These are phyloP conservation scores for Candida golubevii DNA, from an alignment of 805 yeast species.

Conservation along the genomic window DNA sequence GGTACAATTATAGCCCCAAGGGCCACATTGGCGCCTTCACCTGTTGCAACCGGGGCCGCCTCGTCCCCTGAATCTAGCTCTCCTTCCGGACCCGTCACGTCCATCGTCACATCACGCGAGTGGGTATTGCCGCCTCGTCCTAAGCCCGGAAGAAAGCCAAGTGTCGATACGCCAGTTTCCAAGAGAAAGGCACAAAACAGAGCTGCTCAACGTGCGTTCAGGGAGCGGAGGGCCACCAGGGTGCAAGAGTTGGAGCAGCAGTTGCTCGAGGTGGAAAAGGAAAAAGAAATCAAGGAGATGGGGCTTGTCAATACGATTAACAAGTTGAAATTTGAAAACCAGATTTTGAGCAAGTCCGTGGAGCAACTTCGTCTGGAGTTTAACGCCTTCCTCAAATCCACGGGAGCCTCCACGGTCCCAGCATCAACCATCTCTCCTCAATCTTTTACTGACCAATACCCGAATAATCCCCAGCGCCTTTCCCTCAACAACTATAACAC, in stretches of 20 bases:
- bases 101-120: slow-evolving; percentile 53
- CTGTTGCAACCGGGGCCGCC: slow-evolving; percentile 13
- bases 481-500: not conserved
- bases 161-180: slow-evolving; percentile 75
- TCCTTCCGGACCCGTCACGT: slow-evolving; percentile 27
- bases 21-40: slow-evolving; percentile 15
- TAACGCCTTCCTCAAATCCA: slow-evolving; percentile 12
- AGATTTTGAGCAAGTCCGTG: slow-evolving; percentile 35
- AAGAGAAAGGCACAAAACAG: slow-evolving; percentile 88
- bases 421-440: slow-evolving; percentile 7
- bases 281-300: slow-evolving; percentile 56
- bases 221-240: slow-evolving; percentile 81
- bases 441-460: not conserved
- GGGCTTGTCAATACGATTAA: slow-evolving; percentile 49
- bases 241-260: slow-evolving; percentile 74
- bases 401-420: not conserved
- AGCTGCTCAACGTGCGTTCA: slow-evolving; percentile 90
- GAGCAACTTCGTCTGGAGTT: slow-evolving; percentile 40
- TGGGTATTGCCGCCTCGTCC: slow-evolving; percentile 63
- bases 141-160: slow-evolving; percentile 58
- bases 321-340: slow-evolving; percentile 44
- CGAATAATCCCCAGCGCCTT: not conserved
- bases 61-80: slow-evolving; percentile 16
- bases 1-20: slow-evolving; percentile 19
- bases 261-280: slow-evolving; percentile 63